Percentiles rank a stretch among this genome's conserved stretches.
These are phyloP conservation scores for Colletotrichum simmondsii DNA, from an alignment of 2,329 filamentous ascomycete species.

Conservation along the genomic window DNA sequence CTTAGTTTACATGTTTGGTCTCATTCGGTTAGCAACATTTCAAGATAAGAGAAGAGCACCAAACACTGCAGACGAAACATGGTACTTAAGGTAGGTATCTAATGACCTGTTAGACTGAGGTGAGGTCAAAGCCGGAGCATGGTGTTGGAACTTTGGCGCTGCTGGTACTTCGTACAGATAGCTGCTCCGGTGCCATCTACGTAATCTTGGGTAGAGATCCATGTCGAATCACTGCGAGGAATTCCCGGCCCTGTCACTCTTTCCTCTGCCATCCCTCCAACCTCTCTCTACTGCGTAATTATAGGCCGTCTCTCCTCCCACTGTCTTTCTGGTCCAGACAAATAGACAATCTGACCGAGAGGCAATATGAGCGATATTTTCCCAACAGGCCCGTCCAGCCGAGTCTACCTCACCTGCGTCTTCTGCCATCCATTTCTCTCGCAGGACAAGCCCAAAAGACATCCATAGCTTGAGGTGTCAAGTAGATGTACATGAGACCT, in stretches of 20 bases:
- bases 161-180: not conserved
- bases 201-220: constrained; percentile 20
- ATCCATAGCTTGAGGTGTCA: not conserved
- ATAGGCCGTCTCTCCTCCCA: no score
- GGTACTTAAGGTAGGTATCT: not conserved
- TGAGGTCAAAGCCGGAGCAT: not conserved
- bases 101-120: not conserved
- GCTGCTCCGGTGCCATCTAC: constrained; percentile 10
- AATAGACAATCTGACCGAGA: constrained; percentile 5
- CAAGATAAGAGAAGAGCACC: not conserved
- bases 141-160: not conserved
- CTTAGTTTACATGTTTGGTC: not conserved
- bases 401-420: not conserved
- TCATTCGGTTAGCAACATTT: not conserved
- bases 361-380: constrained; percentile 25
- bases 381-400: constrained; percentile 25
- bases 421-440: not conserved
- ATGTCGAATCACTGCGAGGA: constrained; percentile 17
- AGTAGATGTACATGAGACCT: constrained; percentile 16
- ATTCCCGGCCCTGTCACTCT: constrained; percentile 7
- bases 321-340: not conserved
- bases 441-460: not conserved
- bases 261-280: constrained; percentile 3
- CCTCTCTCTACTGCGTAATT: not conserved
- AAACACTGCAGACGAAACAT: not conserved